Evolutionary conservation across 1,284 basidiomycete genomes (phyloP).

Genomic region (Rhodotorula sp.): DNA sequence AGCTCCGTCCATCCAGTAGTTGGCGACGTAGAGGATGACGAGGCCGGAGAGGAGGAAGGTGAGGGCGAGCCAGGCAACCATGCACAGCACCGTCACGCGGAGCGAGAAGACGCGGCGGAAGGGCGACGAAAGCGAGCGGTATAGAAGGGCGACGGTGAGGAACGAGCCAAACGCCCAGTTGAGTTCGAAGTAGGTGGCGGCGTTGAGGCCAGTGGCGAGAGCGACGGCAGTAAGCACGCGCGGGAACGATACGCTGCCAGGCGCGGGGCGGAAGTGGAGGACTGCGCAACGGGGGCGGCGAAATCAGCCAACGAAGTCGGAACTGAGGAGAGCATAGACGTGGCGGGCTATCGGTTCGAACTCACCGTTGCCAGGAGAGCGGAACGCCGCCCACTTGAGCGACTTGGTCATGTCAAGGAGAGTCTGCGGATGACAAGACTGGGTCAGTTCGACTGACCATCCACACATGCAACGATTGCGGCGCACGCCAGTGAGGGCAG

Average conservation of each 20-base stretch:
- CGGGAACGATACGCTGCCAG: background rate
- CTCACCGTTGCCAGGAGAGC: conserved; percentile 13
- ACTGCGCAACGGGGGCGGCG: background rate
- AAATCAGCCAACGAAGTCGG: background rate
- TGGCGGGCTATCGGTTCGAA: too few relatives aligned
- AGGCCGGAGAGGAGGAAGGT: conserved; percentile 9
- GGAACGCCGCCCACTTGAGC: conserved; percentile 7
- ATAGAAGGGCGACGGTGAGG: conserved; percentile 21
- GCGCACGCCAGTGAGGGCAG: conserved; percentile 5
- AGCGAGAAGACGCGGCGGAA: conserved; percentile 24
- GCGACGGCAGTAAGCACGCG: background rate
- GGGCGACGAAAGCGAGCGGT: conserved; percentile 5
- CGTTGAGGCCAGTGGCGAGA: conserved; percentile 23
- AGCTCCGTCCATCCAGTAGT: conserved; percentile 6
- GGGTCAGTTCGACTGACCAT: too few relatives aligned
- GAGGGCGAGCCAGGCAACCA: conserved; percentile 22
- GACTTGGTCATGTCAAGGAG: conserved; percentile 16
- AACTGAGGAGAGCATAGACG: background rate
- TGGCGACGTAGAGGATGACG: conserved; percentile 1
- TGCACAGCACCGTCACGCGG: conserved; percentile 12
- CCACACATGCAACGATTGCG: too few relatives aligned
- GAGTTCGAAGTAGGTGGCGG: conserved; percentile 13
- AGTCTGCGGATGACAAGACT: background rate
- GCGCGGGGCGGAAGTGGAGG: conserved; percentile 17
- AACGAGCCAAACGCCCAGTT: background rate